A percentile compares a stretch with the other conserved stretches of the same genome.
phyloP scores from a whole-genome alignment of 2,329 filamentous ascomycete genomes.

The Periconia macrospinosa region DNA sequence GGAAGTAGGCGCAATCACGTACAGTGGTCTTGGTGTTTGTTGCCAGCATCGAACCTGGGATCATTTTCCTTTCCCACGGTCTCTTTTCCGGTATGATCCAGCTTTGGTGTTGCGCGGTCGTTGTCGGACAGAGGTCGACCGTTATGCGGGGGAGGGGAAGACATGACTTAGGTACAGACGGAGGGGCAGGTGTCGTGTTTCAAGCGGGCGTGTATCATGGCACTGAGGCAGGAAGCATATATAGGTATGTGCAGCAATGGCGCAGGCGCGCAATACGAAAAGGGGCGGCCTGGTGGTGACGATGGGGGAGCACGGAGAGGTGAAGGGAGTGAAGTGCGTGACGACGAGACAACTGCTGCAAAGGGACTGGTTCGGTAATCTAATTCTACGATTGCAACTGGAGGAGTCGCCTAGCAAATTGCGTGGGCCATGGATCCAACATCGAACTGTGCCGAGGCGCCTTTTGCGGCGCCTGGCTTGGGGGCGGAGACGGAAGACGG shows the following conservation, averaged over 20 bases:
- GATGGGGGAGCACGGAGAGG: not conserved
- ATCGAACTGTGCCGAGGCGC: no score
- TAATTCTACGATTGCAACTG: no score
- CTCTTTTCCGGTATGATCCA: not conserved
- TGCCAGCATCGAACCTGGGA: slow-evolving; percentile 65
- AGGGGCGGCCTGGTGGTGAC: not conserved
- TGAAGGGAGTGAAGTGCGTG: not conserved
- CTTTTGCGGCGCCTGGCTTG: no score
- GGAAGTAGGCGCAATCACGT: slow-evolving; percentile 15
- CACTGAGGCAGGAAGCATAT: slow-evolving; percentile 3
- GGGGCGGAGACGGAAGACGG: no score
- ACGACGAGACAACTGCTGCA: not conserved
- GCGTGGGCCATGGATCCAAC: no score
- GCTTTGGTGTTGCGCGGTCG: not conserved
- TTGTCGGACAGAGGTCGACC: not conserved
- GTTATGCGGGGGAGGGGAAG: slow-evolving; percentile 10
- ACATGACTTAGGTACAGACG: not conserved
- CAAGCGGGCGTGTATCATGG: slow-evolving; percentile 13
- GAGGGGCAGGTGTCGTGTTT: not conserved
- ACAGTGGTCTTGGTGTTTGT: slow-evolving; percentile 72
- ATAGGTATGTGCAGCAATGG: not conserved
- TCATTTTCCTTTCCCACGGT: slow-evolving; percentile 10
- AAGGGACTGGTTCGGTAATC: no score
- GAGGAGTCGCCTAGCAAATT: no score
- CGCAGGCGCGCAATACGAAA: not conserved